Conservation (phyloP, 306 rosid species). For the Dalbergia cochinchinensis region DNA sequence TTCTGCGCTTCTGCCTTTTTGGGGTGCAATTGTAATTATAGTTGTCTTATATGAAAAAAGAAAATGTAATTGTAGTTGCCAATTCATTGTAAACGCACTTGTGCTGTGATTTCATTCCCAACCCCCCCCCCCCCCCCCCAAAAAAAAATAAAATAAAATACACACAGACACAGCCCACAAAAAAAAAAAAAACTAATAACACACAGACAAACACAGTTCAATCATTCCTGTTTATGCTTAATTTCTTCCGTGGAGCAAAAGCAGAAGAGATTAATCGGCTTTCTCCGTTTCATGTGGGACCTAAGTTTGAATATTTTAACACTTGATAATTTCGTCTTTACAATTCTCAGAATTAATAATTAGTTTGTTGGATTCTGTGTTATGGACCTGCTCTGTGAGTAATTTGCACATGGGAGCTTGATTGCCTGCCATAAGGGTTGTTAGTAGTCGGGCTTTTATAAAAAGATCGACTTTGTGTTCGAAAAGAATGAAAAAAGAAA, state of each 20-base stretch:
- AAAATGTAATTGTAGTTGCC: slow-evolving; percentile 33
- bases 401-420: background rate
- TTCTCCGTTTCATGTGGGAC: background rate
- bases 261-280: background rate
- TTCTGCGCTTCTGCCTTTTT: background rate
- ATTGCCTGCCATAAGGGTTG: background rate
- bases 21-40: slow-evolving; percentile 48
- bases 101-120: slow-evolving; percentile 42
- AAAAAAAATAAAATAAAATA: too few relatives aligned
- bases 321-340: background rate
- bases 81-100: slow-evolving; percentile 58
- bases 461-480: background rate
- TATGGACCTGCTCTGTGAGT: background rate
- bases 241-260: slow-evolving; percentile 1
- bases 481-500: background rate
- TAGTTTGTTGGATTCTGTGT: background rate
- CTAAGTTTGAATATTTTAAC: background rate
- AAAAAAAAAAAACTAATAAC: background rate
- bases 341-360: background rate
- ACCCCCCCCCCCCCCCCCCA: too few relatives aligned
- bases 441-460: too few relatives aligned
- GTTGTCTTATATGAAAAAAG: background rate
- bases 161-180: too few relatives aligned
- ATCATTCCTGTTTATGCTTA: background rate
- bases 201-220: background rate